Base-by-base conservation (phyloP, 345 rosid species). In the Pseudoturritis turrita region DNA sequence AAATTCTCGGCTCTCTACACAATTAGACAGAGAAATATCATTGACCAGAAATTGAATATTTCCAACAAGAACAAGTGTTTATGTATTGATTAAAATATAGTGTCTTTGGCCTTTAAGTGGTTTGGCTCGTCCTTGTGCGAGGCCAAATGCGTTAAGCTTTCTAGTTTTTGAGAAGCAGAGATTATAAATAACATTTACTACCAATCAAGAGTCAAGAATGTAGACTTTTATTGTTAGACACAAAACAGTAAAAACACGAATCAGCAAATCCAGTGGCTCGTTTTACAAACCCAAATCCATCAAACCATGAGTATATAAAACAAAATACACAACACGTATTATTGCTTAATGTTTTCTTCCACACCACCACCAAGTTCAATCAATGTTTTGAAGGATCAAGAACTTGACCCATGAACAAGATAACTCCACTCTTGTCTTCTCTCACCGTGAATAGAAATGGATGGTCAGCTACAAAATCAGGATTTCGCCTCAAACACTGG, bases 391-490 rank as follows among this genome's bases (percentile, higher is more conserved):
- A 66, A 36, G 50, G 61, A 39, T 66, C 61, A 66, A 66, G 60
- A 66, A 66, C 67, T 3, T 82, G 83, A 52, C 91, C 91, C n/a
- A 75, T 74, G 79, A 89, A 82, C 77, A 83, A 37, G 28, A 88
- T 79, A 54, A 81, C 51, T 28, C 89, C 84, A 29, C 83, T 86
- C 51, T 56, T 79, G 43, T 84, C 75, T 74, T 88, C 93, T 52
- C 86, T 80, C 43, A 88, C 79, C 71, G 83, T 11, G 78, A 84
- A 84, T 4, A 86, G 19, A 71, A 86, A 88, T 10, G 89, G 91
- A 59, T 88, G 88, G 79, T 88, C 91, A 47, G 89, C 94, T 29
- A 86, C 74, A 28, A 86, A 86, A 60, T 81, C 81, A 14, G 62
- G 62, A 62, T 21, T 58, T 51, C 51, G 0, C 43, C 21, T 19